Evolutionary conservation across 2,329 filamentous ascomycete genomes (phyloP), one percentile per base, ranked within the genome.

Genomic region (Chrysoporthe cubensis): DNA sequence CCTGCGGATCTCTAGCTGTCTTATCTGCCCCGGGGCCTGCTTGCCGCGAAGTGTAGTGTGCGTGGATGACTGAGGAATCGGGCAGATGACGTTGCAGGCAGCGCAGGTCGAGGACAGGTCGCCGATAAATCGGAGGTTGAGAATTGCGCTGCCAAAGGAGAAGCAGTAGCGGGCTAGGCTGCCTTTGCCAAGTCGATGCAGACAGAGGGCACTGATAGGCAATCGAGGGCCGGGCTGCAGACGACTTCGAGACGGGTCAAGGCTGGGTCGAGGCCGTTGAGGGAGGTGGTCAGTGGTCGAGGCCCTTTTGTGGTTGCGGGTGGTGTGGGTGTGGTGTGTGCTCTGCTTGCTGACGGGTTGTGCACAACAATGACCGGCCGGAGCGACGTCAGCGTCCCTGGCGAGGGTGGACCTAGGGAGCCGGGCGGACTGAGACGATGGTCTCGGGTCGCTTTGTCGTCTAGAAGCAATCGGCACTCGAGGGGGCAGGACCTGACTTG

Each of bases 221-320:
- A 67, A 54, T 62, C 62, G 59, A 65, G 62, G 60, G 48, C 37
- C 21, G 34, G 52, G 56, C 58, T 67, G 67, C 61, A 65, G 54
- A 62, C 46, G 62, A 67, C 56, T 69, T 62, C 61, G 65, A 69
- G 65, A 67, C 66, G 64, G 63, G 66, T 65, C 58, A 43, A 32
- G 58, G 44, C 32, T 46, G 26, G 66, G 66, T 68, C 66, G 66
- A 64, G 48, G 62, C 52, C 65, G 60, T 67, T 57, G 57, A 69
- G 56, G 57, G 50, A 54, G 58, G 59, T 48, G 21, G 26, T 26
- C 26, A 26, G 26, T 54, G 65, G 67, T 52, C 65, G 65, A 64
- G 44, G 64, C 65, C 65, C 57, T 42, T 59, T 5, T 64, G 62
- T 44, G 37, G 50, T 26, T 56, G 62, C 34, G 8, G 16, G 62